Percentiles rank a stretch among this genome's conserved stretches.
These are phyloP conservation scores for Suillus ampliporus DNA, from an alignment of 768 basidiomycete genomes.

Conservation along the genomic window DNA sequence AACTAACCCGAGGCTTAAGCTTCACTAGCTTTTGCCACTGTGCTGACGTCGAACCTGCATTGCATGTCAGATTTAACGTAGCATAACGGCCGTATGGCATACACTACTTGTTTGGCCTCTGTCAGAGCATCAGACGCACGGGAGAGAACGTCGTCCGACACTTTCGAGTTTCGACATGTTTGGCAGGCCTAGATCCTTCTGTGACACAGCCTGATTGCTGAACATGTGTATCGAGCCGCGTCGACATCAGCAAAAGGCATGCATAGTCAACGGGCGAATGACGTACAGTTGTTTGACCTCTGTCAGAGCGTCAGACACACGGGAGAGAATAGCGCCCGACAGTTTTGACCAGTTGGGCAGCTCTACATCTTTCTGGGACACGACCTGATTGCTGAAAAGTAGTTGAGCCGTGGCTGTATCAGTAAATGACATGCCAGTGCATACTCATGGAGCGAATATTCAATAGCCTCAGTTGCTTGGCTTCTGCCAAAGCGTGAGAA, in stretches of 20 bases:
- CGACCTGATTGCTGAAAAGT: background rate
- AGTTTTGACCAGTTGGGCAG: background rate
- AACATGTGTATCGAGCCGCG: too few species aligned
- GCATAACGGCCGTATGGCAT: too few species aligned
- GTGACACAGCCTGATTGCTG: too few species aligned
- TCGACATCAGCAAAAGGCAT: background rate
- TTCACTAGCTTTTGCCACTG: too few species aligned
- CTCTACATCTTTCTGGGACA: background rate
- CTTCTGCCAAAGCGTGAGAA: background rate
- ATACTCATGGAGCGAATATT: conserved; percentile 1
- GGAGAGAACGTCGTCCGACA: too few species aligned
- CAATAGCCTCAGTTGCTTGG: conserved; percentile 1
- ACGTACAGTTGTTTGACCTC: conserved; percentile 6
- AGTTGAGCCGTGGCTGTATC: background rate
- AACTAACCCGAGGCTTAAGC: too few species aligned
- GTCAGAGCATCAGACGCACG: too few species aligned
- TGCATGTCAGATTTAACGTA: too few species aligned
- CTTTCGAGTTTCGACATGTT: too few species aligned
- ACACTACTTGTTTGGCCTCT: too few species aligned
- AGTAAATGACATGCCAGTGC: background rate
- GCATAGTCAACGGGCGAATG: background rate
- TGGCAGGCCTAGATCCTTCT: too few species aligned
- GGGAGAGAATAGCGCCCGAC: background rate
- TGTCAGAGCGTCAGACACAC: background rate
- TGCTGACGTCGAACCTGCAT: too few species aligned